Evolutionary conservation across 2,329 filamentous ascomycete genomes (phyloP).

Genomic region (Amesomyces nigricolor): DNA sequence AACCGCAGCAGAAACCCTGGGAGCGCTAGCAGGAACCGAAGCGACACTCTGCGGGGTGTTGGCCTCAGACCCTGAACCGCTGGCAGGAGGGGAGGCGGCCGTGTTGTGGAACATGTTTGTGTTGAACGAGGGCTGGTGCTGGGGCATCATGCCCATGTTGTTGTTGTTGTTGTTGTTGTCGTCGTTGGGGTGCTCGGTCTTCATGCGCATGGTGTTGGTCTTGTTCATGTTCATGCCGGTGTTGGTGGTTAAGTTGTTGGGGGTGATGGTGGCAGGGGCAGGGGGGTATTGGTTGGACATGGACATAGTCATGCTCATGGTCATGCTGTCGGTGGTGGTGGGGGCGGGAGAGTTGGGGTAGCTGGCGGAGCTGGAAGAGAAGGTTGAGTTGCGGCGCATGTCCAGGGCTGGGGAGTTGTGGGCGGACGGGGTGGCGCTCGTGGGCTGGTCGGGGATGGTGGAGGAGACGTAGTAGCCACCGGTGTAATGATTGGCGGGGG

Average conservation of each 20-base stretch:
- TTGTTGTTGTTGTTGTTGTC: too few relatives aligned
- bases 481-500: not conserved
- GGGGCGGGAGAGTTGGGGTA: not conserved
- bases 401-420: constrained; percentile 1
- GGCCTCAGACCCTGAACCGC: not conserved
- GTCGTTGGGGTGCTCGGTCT: too few relatives aligned
- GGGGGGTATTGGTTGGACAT: not conserved
- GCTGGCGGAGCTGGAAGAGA: constrained; percentile 2
- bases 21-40: not conserved
- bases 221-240: not conserved
- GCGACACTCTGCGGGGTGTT: not conserved
- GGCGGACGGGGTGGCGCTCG: not conserved
- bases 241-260: not conserved
- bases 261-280: not conserved
- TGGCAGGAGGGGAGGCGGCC: not conserved
- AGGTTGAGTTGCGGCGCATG: not conserved
- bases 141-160: not conserved
- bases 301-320: not conserved
- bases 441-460: not conserved
- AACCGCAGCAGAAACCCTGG: too few relatives aligned
- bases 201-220: too few relatives aligned
- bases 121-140: not conserved
- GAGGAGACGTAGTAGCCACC: not conserved
- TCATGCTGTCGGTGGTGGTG: not conserved
- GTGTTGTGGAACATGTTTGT: not conserved